phyloP scores from a whole-genome alignment of 371 early-diverging fungal species.

The Lichtheimia hyalospora region DNA sequence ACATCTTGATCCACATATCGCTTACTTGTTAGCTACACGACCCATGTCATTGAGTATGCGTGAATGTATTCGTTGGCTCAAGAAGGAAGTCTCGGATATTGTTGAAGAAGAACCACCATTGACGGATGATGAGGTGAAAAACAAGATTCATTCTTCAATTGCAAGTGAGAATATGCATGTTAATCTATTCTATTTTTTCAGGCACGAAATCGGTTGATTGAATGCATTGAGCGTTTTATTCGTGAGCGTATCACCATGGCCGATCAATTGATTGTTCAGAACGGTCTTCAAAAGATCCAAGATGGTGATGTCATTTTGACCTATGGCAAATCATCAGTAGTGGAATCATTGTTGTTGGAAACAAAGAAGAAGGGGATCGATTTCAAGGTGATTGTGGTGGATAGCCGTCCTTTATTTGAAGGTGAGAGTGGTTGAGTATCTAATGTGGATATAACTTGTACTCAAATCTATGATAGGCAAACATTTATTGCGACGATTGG shows the following conservation, averaged over 20 bases:
- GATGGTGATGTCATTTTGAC: conserved; percentile 95
- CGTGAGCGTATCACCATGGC: conserved; percentile 89
- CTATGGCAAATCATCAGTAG: conserved; percentile 86
- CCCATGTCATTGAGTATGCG: conserved; percentile 95
- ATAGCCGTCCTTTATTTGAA: conserved; percentile 89
- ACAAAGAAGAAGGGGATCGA: conserved; percentile 76
- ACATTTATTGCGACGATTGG: conserved; percentile 63
- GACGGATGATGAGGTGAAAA: conserved; percentile 82
- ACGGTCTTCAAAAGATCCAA: conserved; percentile 86
- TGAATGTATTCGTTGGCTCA: conserved; percentile 91
- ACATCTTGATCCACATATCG: conserved; percentile 87
- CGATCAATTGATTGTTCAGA: conserved; percentile 74
- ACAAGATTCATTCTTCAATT: background rate
- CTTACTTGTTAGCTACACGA: conserved; percentile 76
- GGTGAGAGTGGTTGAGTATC: conserved; percentile 42
- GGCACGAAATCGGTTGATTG: conserved; percentile 54
- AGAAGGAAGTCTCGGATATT: conserved; percentile 77
- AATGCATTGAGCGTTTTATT: conserved; percentile 86
- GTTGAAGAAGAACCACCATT: conserved; percentile 59
- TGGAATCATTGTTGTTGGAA: conserved; percentile 72
- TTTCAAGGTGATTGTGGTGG: conserved; percentile 93
- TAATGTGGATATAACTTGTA: too few species aligned
- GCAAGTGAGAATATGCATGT: background rate
- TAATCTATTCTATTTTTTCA: conserved; percentile 6
- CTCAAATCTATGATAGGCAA: conserved; percentile 48